A percentile compares a stretch with the other conserved stretches of the same genome.
Evolutionary conservation across 2,329 filamentous ascomycete genomes (phyloP).

Genomic region (Emericellopsis atlantica): DNA sequence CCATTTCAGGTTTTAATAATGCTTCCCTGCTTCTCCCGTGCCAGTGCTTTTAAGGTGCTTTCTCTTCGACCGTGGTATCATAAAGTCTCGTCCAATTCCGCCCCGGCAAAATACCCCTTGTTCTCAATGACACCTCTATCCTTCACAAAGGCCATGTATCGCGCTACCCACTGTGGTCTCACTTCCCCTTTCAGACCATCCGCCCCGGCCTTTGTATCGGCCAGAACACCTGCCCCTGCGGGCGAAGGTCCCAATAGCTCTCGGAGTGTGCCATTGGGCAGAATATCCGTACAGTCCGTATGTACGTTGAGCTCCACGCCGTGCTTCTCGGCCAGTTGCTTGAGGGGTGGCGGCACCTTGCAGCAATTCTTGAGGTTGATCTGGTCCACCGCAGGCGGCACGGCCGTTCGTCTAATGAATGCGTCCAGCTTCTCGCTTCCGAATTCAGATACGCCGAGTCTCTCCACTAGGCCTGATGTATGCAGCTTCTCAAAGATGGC

Average conservation of each 20-base stretch:
- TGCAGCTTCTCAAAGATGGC: constrained; percentile 63
- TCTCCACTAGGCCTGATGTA: constrained; percentile 55
- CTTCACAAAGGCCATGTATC: constrained; percentile 91
- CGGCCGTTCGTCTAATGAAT: constrained; percentile 58
- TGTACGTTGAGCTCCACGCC: constrained; percentile 84
- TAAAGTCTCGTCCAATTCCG: constrained; percentile 43
- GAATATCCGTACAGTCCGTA: constrained; percentile 83
- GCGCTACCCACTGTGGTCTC: constrained; percentile 85
- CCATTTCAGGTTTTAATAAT: constrained; percentile 4
- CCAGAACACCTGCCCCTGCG: constrained; percentile 64
- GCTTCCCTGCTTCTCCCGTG: no score
- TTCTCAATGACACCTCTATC: constrained; percentile 94
- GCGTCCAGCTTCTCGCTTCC: constrained; percentile 69
- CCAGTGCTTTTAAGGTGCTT: constrained; percentile 6
- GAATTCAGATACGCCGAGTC: constrained; percentile 83
- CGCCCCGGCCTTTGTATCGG: constrained; percentile 37
- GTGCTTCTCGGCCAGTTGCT: constrained; percentile 70
- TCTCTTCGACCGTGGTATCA: neutral
- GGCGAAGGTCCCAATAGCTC: constrained; percentile 67
- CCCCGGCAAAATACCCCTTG: constrained; percentile 91
- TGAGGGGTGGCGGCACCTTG: constrained; percentile 80
- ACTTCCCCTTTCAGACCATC: constrained; percentile 64
- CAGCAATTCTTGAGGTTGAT: constrained; percentile 96
- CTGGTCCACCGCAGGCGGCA: constrained; percentile 79
- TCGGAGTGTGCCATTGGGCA: constrained; percentile 72